Evolutionary conservation across 495 filamentous ascomycete species (phyloP).

Genomic region (Lophiostoma macrostomum): DNA sequence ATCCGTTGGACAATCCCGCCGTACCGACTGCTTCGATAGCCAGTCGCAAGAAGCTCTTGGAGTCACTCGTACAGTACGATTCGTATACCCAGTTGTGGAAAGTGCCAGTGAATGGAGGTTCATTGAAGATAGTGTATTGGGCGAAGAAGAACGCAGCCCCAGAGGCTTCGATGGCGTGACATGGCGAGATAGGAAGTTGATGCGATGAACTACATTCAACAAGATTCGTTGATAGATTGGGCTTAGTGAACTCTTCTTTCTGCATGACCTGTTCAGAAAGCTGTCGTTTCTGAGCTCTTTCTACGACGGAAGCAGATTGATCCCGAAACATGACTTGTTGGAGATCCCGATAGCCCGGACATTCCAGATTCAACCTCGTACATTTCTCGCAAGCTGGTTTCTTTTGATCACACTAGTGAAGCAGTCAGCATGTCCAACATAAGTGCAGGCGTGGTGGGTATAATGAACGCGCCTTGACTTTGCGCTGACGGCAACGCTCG

Average conservation of each 20-base stretch:
- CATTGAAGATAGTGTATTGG: slow-evolving; percentile 17
- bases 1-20: slow-evolving; percentile 21
- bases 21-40: slow-evolving; percentile 22
- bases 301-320: slow-evolving; percentile 6
- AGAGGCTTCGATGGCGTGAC: slow-evolving; percentile 11
- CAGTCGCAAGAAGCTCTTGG: slow-evolving; percentile 2
- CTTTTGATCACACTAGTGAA: slow-evolving; percentile 18
- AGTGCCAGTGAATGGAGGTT: slow-evolving; percentile 11
- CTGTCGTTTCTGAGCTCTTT: not conserved
- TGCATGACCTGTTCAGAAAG: not conserved
- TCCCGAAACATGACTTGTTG: slow-evolving; percentile 13
- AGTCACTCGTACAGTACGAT: not conserved
- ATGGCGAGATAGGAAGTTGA: slow-evolving; percentile 2
- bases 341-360: slow-evolving; percentile 18
- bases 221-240: not conserved
- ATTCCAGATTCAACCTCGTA: slow-evolving; percentile 3
- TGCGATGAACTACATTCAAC: not conserved
- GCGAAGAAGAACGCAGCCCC: slow-evolving; percentile 21
- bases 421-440: too few relatives aligned
- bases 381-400: slow-evolving; percentile 16
- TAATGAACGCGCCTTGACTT: slow-evolving; percentile 11
- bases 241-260: not conserved
- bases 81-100: slow-evolving; percentile 11
- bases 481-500: slow-evolving; percentile 19
- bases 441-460: not conserved